Conservation (phyloP, 176 grass and related monocot genomes). For the Elaeis guineensis region DNA sequence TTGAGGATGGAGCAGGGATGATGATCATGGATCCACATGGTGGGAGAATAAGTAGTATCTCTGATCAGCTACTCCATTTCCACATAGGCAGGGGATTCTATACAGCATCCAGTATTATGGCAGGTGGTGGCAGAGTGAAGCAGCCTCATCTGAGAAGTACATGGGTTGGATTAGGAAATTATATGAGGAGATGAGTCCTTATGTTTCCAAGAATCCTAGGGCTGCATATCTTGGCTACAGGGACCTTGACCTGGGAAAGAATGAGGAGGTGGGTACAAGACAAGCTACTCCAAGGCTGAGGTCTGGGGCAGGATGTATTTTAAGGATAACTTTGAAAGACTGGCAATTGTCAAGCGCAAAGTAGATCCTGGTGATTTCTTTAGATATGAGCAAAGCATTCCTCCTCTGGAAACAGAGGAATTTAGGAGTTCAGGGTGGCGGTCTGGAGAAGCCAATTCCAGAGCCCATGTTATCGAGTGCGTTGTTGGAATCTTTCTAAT, state of each 20-base stretch:
- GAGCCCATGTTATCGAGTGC: no score
- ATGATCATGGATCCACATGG: constrained; percentile 55
- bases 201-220: constrained; percentile 40
- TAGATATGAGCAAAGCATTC: constrained; percentile 83
- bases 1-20: constrained; percentile 23
- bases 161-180: constrained; percentile 39
- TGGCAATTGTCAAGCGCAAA: constrained; percentile 50
- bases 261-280: constrained; percentile 15
- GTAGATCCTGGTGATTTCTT: constrained; percentile 76
- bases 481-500: no score
- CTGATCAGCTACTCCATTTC: constrained; percentile 45
- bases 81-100: constrained; percentile 41
- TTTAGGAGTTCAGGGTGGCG: background rate
- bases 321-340: constrained; percentile 45
- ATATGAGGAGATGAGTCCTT: constrained; percentile 42
- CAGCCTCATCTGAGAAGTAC: background rate
- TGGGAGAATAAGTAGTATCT: constrained; percentile 26
- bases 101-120: constrained; percentile 49
- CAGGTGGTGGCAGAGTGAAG: constrained; percentile 30
- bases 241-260: constrained; percentile 67
- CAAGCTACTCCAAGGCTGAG: constrained; percentile 19
- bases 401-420: constrained; percentile 20
- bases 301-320: constrained; percentile 68
- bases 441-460: no score
- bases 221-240: constrained; percentile 64